These are phyloP conservation scores for Nakataea oryzae DNA, from an alignment of 2,329 filamentous ascomycete genomes.

Conservation along the genomic window DNA sequence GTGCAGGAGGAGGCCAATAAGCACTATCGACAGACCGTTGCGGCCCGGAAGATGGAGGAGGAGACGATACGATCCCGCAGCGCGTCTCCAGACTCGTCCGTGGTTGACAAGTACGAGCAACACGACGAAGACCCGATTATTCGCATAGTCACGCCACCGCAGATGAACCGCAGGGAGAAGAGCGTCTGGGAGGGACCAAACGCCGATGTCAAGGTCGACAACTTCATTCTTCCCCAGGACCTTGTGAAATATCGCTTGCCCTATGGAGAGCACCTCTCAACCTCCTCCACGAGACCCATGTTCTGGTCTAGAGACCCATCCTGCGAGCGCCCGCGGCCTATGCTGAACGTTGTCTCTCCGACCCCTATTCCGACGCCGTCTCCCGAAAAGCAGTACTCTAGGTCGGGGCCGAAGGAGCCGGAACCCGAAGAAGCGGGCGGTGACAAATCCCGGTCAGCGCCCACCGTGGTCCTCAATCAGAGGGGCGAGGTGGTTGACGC, in stretches of 20 bases:
- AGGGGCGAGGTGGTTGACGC: slow-evolving; percentile 31
- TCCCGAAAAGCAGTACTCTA: slow-evolving; percentile 26
- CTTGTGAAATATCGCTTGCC: slow-evolving; percentile 23
- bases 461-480: slow-evolving; percentile 11
- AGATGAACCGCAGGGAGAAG: slow-evolving; percentile 34
- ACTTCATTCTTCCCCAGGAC: slow-evolving; percentile 44
- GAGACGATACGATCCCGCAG: slow-evolving; percentile 44
- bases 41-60: slow-evolving; percentile 41
- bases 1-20: slow-evolving; percentile 48
- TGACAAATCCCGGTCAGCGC: slow-evolving; percentile 10
- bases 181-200: slow-evolving; percentile 46
- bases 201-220: slow-evolving; percentile 54
- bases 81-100: slow-evolving; percentile 39
- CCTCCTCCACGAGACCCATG: slow-evolving; percentile 17
- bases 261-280: slow-evolving; percentile 12
- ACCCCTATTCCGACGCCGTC: slow-evolving; percentile 44
- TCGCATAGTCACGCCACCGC: slow-evolving; percentile 44
- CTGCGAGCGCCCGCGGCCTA: slow-evolving; percentile 42
- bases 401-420: slow-evolving; percentile 9
- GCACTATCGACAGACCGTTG: slow-evolving; percentile 43
- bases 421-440: slow-evolving; percentile 5
- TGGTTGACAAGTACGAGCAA: slow-evolving; percentile 43
- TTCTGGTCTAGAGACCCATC: slow-evolving; percentile 41
- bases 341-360: slow-evolving; percentile 50
- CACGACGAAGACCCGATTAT: slow-evolving; percentile 25